Conservation (phyloP, 768 basidiomycete genomes). For the Podaxis sp. region DNA sequence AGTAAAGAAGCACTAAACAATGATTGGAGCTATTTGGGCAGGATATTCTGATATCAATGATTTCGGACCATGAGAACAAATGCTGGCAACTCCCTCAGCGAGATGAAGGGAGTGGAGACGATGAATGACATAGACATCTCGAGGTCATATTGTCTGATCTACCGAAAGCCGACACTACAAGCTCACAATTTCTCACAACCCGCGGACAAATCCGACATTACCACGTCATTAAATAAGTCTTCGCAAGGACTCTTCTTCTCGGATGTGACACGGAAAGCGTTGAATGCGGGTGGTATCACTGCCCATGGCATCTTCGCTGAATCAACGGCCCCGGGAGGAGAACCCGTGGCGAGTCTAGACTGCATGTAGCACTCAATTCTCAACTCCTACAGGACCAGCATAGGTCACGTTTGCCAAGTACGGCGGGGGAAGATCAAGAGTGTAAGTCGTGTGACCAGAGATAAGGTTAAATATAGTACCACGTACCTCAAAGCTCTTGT, state of each 20-base stretch:
- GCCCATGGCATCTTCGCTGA: constrained; percentile 17
- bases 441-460: constrained; percentile 1
- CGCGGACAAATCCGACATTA: neutral
- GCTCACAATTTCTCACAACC: neutral
- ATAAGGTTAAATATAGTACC: neutral
- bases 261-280: constrained; percentile 13
- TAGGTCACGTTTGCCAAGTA: neutral
- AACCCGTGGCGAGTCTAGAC: constrained; percentile 21
- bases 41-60: neutral
- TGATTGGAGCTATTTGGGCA: neutral
- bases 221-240: neutral
- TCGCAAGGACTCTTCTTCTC: neutral
- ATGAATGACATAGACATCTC: neutral
- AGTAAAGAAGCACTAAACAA: neutral
- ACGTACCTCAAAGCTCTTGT: constrained; percentile 26
- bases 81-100: neutral
- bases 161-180: neutral
- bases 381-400: constrained; percentile 21
- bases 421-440: neutral
- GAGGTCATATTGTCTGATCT: neutral
- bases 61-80: neutral
- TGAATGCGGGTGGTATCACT: constrained; percentile 23
- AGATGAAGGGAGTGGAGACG: neutral
- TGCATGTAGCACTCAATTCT: constrained; percentile 27
- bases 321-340: constrained; percentile 19